Percentiles rank a stretch among this genome's conserved stretches.
Evolutionary conservation across 1,139 yeast genomes (phyloP).

Genomic region (Candida neerlandica): DNA sequence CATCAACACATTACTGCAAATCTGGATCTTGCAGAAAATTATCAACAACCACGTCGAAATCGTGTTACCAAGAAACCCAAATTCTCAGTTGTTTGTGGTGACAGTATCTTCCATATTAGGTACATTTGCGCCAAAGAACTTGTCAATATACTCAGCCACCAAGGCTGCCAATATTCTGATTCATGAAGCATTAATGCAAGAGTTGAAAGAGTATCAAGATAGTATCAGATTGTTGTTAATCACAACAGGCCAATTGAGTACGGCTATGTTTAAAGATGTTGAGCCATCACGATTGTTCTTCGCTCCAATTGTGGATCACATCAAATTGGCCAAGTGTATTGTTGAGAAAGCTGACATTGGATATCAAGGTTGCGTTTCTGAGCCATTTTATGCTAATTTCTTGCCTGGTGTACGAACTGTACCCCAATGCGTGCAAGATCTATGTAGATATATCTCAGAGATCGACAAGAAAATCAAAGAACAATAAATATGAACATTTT

Average conservation of each 20-base stretch:
- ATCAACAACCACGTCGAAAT: slow-evolving; percentile 30
- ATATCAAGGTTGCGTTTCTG: slow-evolving; percentile 53
- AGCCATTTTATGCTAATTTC: slow-evolving; percentile 63
- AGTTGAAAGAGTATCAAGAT: slow-evolving; percentile 28
- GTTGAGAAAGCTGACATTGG: slow-evolving; percentile 46
- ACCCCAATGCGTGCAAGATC: slow-evolving; percentile 51
- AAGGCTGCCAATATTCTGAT: slow-evolving; percentile 64
- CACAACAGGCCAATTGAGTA: slow-evolving; percentile 67
- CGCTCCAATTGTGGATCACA: slow-evolving; percentile 61
- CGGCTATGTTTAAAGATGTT: slow-evolving; percentile 65
- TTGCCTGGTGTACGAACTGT: slow-evolving; percentile 54
- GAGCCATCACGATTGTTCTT: slow-evolving; percentile 57
- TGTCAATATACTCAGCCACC: slow-evolving; percentile 65
- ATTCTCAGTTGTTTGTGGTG: slow-evolving; percentile 51
- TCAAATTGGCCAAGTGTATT: slow-evolving; percentile 46
- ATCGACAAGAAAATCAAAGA: slow-evolving; percentile 48
- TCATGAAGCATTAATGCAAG: slow-evolving; percentile 61
- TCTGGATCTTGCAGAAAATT: slow-evolving; percentile 49
- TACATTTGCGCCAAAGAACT: slow-evolving; percentile 65
- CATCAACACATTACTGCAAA: slow-evolving; percentile 60
- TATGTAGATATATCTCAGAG: slow-evolving; percentile 52
- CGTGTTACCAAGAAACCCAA: slow-evolving; percentile 16
- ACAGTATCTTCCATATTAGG: slow-evolving; percentile 74
- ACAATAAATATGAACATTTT: background rate
- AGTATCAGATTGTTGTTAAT: slow-evolving; percentile 51